These are phyloP conservation scores for Ophiocordyceps sinensis DNA, from an alignment of 2,329 filamentous ascomycete genomes.

Conservation along the genomic window DNA sequence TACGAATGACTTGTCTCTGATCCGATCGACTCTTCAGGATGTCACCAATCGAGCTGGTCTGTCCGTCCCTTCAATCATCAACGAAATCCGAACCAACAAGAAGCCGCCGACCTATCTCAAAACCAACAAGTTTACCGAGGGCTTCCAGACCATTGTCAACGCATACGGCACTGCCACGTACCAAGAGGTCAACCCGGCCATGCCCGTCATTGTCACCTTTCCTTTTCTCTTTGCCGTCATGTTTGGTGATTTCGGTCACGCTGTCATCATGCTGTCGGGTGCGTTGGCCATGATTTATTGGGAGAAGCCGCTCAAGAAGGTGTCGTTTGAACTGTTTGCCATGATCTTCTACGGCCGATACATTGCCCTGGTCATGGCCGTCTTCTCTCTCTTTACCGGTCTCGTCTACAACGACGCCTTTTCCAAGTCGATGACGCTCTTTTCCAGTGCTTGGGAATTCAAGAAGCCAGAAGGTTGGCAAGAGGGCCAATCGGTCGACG, in stretches of 20 bases:
- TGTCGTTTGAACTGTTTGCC: slow-evolving; percentile 81
- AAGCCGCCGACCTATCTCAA: slow-evolving; percentile 94
- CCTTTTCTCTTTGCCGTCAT: slow-evolving; percentile 99
- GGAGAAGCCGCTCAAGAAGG: slow-evolving; percentile 86
- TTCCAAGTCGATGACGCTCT: slow-evolving; percentile 81
- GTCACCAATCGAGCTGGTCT: slow-evolving; percentile 92
- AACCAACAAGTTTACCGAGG: slow-evolving; percentile 96
- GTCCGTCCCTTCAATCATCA: slow-evolving; percentile 96
- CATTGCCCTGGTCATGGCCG: slow-evolving; percentile 95
- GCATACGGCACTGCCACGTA: slow-evolving; percentile 97
- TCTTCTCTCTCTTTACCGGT: slow-evolving; percentile 94
- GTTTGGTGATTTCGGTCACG: slow-evolving; percentile 97
- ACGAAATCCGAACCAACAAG: slow-evolving; percentile 93
- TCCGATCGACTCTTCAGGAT: slow-evolving; percentile 87
- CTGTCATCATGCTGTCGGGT: slow-evolving; percentile 71
- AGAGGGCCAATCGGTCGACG: slow-evolving; percentile 48
- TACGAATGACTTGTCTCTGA: slow-evolving; percentile 74
- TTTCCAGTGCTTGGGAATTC: slow-evolving; percentile 82
- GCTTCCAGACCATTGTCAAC: slow-evolving; percentile 97
- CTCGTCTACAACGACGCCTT: slow-evolving; percentile 97
- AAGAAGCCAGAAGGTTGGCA: slow-evolving; percentile 51
- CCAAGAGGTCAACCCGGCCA: slow-evolving; percentile 87
- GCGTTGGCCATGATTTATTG: slow-evolving; percentile 91
- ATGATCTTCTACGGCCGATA: slow-evolving; percentile 99
- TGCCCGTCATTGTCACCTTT: slow-evolving; percentile 93